Base-by-base conservation (phyloP, 2,329 filamentous ascomycete genomes). In the Cryphonectria naterciae region DNA sequence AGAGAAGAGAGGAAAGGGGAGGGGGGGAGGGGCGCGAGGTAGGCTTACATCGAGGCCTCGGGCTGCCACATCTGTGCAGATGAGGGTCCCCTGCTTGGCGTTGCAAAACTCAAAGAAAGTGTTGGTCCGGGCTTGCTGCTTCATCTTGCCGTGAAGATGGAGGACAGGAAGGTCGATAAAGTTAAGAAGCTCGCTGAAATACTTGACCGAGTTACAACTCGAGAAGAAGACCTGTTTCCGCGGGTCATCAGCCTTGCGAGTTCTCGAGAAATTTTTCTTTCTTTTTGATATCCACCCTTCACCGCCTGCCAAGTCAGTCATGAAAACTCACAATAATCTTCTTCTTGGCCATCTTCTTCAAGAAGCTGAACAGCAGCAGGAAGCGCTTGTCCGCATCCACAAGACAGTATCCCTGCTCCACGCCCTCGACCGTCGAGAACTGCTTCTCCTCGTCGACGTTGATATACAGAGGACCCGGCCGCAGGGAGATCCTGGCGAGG, bases 101-200 rank as follows among this genome's bases (percentile, higher is more conserved):
- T 88, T 88, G 80, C 85, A 86, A 80, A 99, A 99, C 80, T 98
- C 95, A 81, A 98, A 99, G 81, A 99, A 99, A 0, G 94, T 97
- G 79, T 97, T 97, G 35, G 96, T 99, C n/a, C 96, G 93, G 82
- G 97, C 97, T 82, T 98, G 94, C 82, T 99, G 96, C 83, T 99
- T 99, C 83, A 97, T 94, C 83, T 99, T 98, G 75, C 94, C 96
- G 81, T 97, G 93, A 10, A 97, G 86, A 76, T 93, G 92, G 60
- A 97, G 87, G 2, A 97, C 93, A 6, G 93, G 94, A 56, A 98
- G 87, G 81, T 98, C 96, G 77, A 98, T 98, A 83, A 97, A 98
- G 84, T 98, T 98, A 75, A 99, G 89, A 39, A 99, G 89, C 81
- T 98, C 95, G 37, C 93, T 90, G 82, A 97, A 94, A 83, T 98